A percentile compares a stretch with the other conserved stretches of the same genome.
Conservation (phyloP, 805 yeast genomes). For the Blastobotrys peoriensis region DNA sequence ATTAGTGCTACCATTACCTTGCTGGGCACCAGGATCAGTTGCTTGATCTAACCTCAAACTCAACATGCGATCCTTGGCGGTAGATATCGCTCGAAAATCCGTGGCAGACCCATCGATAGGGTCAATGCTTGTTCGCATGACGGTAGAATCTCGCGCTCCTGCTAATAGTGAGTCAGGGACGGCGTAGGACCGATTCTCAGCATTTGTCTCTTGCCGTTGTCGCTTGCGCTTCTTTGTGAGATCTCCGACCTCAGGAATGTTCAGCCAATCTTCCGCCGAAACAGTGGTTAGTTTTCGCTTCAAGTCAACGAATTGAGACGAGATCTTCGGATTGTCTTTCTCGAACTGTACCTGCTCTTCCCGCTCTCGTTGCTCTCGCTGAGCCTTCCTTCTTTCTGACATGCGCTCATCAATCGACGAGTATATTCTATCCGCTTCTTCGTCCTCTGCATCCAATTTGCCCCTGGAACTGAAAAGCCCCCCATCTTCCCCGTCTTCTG, state of each 20-base stretch:
- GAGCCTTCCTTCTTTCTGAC: slow-evolving; percentile 26
- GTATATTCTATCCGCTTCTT: slow-evolving; percentile 72
- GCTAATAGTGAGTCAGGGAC: slow-evolving; percentile 68
- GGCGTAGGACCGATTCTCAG: slow-evolving; percentile 67
- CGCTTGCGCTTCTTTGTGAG: slow-evolving; percentile 76
- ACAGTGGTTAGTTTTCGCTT: slow-evolving; percentile 57
- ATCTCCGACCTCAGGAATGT: slow-evolving; percentile 83
- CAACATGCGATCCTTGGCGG: slow-evolving; percentile 58
- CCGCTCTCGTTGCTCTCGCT: slow-evolving; percentile 25
- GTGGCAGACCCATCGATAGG: slow-evolving; percentile 28
- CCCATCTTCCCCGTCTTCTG: slow-evolving; percentile 28
- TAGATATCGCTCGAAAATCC: slow-evolving; percentile 49
- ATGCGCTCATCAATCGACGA: slow-evolving; percentile 55
- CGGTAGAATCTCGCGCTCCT: slow-evolving; percentile 28
- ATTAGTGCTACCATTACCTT: background rate
- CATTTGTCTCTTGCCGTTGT: slow-evolving; percentile 53
- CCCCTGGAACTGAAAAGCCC: slow-evolving; percentile 28
- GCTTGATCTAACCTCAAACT: slow-evolving; percentile 46
- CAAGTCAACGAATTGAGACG: slow-evolving; percentile 60
- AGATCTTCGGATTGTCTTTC: slow-evolving; percentile 30
- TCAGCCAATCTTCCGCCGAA: slow-evolving; percentile 69
- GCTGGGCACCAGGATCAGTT: slow-evolving; percentile 1
- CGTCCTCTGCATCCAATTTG: slow-evolving; percentile 49
- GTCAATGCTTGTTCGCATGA: slow-evolving; percentile 32
- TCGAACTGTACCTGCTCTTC: slow-evolving; percentile 23